These are phyloP conservation scores for Gossypium raimondii DNA, from an alignment of 345 rosid genomes.

Conservation along the genomic window DNA sequence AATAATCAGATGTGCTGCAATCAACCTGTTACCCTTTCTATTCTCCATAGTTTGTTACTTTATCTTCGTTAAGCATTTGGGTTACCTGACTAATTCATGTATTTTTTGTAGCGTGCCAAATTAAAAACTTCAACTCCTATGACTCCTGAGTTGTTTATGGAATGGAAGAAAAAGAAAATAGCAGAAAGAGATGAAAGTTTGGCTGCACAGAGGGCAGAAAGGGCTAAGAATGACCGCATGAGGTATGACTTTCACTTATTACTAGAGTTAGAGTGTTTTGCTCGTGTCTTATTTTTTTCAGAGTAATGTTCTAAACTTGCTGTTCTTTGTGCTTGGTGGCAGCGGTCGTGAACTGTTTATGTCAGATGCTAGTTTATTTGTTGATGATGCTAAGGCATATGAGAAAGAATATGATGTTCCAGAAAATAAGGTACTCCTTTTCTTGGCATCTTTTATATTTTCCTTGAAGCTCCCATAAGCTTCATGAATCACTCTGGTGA, in stretches of 20 bases:
- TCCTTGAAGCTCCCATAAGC: not conserved
- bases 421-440: slow-evolving; percentile 32
- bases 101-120: slow-evolving; percentile 45
- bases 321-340: slow-evolving; percentile 22
- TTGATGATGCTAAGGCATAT: slow-evolving; percentile 57
- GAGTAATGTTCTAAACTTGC: slow-evolving; percentile 13
- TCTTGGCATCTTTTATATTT: not conserved
- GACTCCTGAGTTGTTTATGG: slow-evolving; percentile 53
- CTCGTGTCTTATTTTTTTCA: not conserved
- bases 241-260: slow-evolving; percentile 30
- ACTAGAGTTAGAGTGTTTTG: not conserved
- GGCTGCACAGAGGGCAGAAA: slow-evolving; percentile 48
- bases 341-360: slow-evolving; percentile 62
- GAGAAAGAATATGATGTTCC: slow-evolving; percentile 39
- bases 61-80: not conserved
- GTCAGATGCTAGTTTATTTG: slow-evolving; percentile 52
- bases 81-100: slow-evolving; percentile 10
- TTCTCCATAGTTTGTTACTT: not conserved
- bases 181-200: slow-evolving; percentile 55
- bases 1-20: slow-evolving; percentile 8
- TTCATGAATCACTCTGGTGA: not conserved
- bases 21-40: not conserved
- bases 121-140: slow-evolving; percentile 44
- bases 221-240: slow-evolving; percentile 63
- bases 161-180: slow-evolving; percentile 61